Evolutionary conservation across 2,329 filamentous ascomycete genomes (phyloP), one percentile per base, ranked within the genome.

Genomic region (Cladobotryum protrusum): DNA sequence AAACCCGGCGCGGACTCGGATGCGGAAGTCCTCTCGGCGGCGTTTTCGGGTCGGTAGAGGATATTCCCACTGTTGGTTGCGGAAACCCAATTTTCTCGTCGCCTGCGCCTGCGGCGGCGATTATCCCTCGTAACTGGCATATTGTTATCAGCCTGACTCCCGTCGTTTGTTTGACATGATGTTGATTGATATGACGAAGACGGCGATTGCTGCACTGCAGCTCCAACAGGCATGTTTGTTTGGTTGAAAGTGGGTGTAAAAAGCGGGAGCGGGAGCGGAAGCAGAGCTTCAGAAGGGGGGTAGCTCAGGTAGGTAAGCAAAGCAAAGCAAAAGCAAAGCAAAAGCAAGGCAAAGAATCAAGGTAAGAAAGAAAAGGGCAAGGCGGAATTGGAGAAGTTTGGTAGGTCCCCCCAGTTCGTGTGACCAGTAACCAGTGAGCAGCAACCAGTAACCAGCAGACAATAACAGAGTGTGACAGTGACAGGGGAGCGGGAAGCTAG

Each of bases 31-130:
- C 46, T 43, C 37, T 49, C 47, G 46, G 40, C 29, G 45, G 44
- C 20, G 46, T 41, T 39, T 20, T 56, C 51, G 18, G 60, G 58
- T 17, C 63, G 62, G 44, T 66, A 66, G 45, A 57, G 63, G 53
- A 66, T 57, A 52, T 62, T 63, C 45, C 57, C 58, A 40, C 54
- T 48, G 43, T 57, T 56, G 19, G 59, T 46, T n/a, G 17, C 35
- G 19, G 56, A 53, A 40, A 59, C 48, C 61, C 60, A 62, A 46
- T 54, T 53, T 44, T 54, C 55, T 44, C 41, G 46, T 37, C 47
- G 51, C n/a, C 33, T 46, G 50, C 54, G 55, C 20, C 43, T 32
- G 9, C 36, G 45, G 11, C 41, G 49, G 17, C 47, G 45, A 17
- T 35, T 44, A 41, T 52, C 49, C n/a, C 49, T 41, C 7, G 45